Base-by-base conservation (phyloP, 2,329 filamentous ascomycete genomes). In the Stemphylium beticola region DNA sequence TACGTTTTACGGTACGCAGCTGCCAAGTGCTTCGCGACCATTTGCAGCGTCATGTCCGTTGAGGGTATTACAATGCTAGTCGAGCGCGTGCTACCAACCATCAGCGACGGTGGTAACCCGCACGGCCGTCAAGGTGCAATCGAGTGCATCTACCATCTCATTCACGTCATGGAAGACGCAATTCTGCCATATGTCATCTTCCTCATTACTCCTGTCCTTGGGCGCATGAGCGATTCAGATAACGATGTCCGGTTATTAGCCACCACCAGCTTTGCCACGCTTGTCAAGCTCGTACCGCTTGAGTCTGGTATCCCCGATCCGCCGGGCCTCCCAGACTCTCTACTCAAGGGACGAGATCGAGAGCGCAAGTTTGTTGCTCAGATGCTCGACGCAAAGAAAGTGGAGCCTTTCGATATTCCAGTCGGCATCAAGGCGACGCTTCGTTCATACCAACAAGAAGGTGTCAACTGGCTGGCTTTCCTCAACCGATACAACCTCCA, bases 141-240 rank as follows among this genome's bases (percentile, higher is more conserved):
- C 53, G 95, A 99, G 77, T 92, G 87, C 65, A 90, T 99, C 55
- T 99, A 99, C 73, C 95, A 99, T 76, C 81, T 99, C 55, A 99
- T 99, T 61, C 91, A 96, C 56, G 93, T 97, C 46, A 99, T 99
- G 95, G 95, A 96, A 58, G 95, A 98, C 72, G 85, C 86, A 33
- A 99, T 99, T 53, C 78, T 99, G 26, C 95, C 96, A 3, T 99
- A 99, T 69, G 95, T 99, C 60, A 97, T 99, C 68, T 99, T 99
- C 85, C 85, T 99, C 62, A 96, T 99, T 55, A 96, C 98, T 11
- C 95, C 95, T 12, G 95, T 99, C 4, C 83, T 99, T 45, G 95
- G 95, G 49, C 88, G 95, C 39, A 99, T 99, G 95, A 98, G 95
- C 72, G 95, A 99, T 74, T 96, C 93, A 0, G 93, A 99, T 72